Conservation (phyloP, 768 basidiomycete genomes). For the Crepidotus variabilis region DNA sequence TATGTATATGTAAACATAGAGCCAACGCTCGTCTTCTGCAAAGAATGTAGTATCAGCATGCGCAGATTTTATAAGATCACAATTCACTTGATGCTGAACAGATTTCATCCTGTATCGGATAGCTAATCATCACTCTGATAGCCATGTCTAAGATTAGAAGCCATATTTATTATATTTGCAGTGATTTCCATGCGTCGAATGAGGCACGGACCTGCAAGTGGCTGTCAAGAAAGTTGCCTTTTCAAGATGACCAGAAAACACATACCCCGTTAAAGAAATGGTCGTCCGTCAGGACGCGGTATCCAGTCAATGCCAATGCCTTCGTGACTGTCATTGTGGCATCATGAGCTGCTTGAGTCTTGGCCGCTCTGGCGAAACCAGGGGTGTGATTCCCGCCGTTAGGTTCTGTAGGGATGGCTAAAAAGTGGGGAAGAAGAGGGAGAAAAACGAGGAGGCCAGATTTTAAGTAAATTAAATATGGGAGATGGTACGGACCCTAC, state of each 20-base stretch:
- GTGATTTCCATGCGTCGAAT: slow-evolving; percentile 12
- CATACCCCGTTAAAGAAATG: slow-evolving; percentile 55
- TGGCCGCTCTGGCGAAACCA: slow-evolving; percentile 58
- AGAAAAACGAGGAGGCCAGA: too few species aligned
- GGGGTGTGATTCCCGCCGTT: slow-evolving; percentile 76
- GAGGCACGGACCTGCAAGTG: slow-evolving; percentile 17
- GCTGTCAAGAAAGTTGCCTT: neutral
- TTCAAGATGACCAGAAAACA: neutral
- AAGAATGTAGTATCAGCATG: too few species aligned
- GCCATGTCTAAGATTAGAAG: neutral
- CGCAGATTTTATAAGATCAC: too few species aligned
- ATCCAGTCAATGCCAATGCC: slow-evolving; percentile 58
- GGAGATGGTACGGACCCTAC: slow-evolving; percentile 8
- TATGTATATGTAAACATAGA: too few species aligned
- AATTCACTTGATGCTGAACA: too few species aligned
- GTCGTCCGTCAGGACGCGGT: slow-evolving; percentile 55
- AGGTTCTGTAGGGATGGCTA: slow-evolving; percentile 70
- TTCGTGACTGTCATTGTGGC: slow-evolving; percentile 55
- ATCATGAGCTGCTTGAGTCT: slow-evolving; percentile 57
- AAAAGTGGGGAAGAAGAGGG: slow-evolving; percentile 1
- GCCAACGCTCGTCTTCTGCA: too few species aligned
- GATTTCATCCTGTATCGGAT: too few species aligned
- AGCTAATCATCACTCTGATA: neutral
- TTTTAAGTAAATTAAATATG: slow-evolving; percentile 20
- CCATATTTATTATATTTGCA: neutral